Evolutionary conservation across 805 yeast species (phyloP), one percentile per base, ranked within the genome.

Genomic region (Kregervanrija delftensis): DNA sequence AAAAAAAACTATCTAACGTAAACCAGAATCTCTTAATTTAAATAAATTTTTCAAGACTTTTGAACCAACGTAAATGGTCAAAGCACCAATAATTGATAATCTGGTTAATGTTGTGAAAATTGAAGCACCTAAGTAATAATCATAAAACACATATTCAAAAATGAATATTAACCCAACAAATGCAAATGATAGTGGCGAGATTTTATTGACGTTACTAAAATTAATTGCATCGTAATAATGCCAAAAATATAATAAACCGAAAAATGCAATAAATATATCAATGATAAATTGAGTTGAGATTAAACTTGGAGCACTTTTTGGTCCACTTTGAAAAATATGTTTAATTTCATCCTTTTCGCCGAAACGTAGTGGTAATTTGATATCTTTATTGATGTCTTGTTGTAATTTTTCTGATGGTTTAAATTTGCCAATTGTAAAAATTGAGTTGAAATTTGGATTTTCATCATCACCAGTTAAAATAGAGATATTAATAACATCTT

Each of bases 11-110:
- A 22, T 39, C 40, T 39, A 50, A 44, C 56, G 49, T 30, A 51
- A 40, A 13, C 60, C 59, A 5, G 53, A 49, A 11, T 41, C 64
- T 69, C 62, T 58, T 32, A 62, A 44, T 33, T 50, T 41, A 37
- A 55, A 52, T 43, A 60, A 35, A 14, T 49, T 52, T 57, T 82
- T 72, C 55, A 86, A 71, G 13, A 81, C 83, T 53, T 77, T 75
- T n/a, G 84, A 71, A 11, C 93, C 93, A 42, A 79, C 63, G 57
- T 73, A 72, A 35, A 84, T 58, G 30, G 81, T 67, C 32, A 83
- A 72, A 1, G 79, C 69, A 4, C 74, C 74, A 44, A 83, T 63
- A 16, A 78, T 54, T 6, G 68, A 66, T 15, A 67, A 58, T 48
- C 76, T 68, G 50, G 67, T 65, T 35, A 84, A 56, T 6, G 87